phyloP scores from a whole-genome alignment of 371 early-diverging fungal genomes.

The Sporodiniella umbellata region DNA sequence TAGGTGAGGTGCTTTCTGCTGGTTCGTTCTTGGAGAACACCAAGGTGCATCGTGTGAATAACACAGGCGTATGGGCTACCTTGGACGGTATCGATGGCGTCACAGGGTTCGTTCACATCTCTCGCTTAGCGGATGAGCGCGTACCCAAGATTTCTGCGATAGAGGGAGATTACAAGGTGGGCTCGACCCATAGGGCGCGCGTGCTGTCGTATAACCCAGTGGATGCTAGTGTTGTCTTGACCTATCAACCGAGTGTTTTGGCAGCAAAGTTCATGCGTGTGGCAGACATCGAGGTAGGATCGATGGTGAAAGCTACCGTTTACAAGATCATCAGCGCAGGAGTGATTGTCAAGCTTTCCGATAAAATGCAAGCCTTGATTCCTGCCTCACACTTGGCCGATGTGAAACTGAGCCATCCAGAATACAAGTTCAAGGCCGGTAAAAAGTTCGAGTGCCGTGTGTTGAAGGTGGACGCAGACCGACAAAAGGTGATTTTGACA shows the following conservation, averaged over 20 bases:
- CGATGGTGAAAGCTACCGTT: constrained; percentile 58
- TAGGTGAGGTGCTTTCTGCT: constrained; percentile 41
- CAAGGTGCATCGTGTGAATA: constrained; percentile 49
- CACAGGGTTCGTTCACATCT: constrained; percentile 64
- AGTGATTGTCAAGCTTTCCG: constrained; percentile 63
- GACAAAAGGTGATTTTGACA: constrained; percentile 65
- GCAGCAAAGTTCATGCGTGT: constrained; percentile 65
- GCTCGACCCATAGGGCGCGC: constrained; percentile 70
- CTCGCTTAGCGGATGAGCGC: constrained; percentile 70
- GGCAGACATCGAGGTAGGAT: constrained; percentile 70
- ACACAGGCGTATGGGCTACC: constrained; percentile 53
- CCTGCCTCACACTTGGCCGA: constrained; percentile 78
- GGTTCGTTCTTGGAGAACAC: constrained; percentile 61
- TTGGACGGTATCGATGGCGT: constrained; percentile 48
- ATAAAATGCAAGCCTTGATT: constrained; percentile 67
- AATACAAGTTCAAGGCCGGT: constrained; percentile 77
- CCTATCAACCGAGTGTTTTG: constrained; percentile 70
- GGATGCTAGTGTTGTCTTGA: constrained; percentile 68
- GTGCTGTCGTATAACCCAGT: constrained; percentile 77
- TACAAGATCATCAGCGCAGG: constrained; percentile 53
- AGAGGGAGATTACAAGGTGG: constrained; percentile 61
- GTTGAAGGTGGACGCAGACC: constrained; percentile 50
- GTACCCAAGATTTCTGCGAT: constrained; percentile 42
- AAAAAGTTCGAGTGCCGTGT: constrained; percentile 70
- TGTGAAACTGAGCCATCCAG: constrained; percentile 66